These are phyloP conservation scores for Cyberlindnera subsufficiens DNA, from an alignment of 805 yeast species.

Conservation along the genomic window DNA sequence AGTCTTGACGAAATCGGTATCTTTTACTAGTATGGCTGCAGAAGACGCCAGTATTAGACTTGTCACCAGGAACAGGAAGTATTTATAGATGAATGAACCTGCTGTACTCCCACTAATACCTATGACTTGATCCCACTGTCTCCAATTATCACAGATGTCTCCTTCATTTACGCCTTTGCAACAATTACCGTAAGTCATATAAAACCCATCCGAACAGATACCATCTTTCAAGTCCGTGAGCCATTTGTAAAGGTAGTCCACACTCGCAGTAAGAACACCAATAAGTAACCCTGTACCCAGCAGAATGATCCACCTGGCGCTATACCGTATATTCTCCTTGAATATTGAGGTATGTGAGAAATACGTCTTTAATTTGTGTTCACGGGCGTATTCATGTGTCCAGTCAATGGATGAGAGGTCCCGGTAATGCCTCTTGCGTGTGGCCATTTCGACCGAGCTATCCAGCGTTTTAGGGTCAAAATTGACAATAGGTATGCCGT, in stretches of 20 bases:
- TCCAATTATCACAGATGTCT: slow-evolving; percentile 28
- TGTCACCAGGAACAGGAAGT: slow-evolving; percentile 31
- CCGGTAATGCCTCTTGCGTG: slow-evolving; percentile 25
- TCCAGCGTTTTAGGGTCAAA: neutral
- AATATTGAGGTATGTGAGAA: slow-evolving; percentile 1
- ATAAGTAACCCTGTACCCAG: slow-evolving; percentile 38
- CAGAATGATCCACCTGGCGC: slow-evolving; percentile 41
- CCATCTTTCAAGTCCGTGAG: slow-evolving; percentile 51
- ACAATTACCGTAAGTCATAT: slow-evolving; percentile 22
- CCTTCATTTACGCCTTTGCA: slow-evolving; percentile 26
- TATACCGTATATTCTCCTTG: slow-evolving; percentile 7
- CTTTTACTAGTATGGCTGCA: slow-evolving; percentile 26
- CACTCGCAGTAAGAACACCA: slow-evolving; percentile 42
- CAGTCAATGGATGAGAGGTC: slow-evolving; percentile 45
- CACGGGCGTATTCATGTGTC: slow-evolving; percentile 37
- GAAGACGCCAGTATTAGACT: slow-evolving; percentile 34
- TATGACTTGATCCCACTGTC: slow-evolving; percentile 27
- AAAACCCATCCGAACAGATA: slow-evolving; percentile 33
- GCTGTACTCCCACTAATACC: slow-evolving; percentile 20
- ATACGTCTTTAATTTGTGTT: slow-evolving; percentile 6
- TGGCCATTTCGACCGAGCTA: neutral
- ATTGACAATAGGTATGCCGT: slow-evolving; percentile 14
- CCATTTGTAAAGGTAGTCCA: slow-evolving; percentile 45
- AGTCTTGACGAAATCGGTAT: slow-evolving; percentile 34
- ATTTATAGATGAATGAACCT: slow-evolving; percentile 26